Percentiles rank a stretch among this genome's conserved stretches.
phyloP scores from a whole-genome alignment of 1,139 yeast species.

The Zygoascus sp. region DNA sequence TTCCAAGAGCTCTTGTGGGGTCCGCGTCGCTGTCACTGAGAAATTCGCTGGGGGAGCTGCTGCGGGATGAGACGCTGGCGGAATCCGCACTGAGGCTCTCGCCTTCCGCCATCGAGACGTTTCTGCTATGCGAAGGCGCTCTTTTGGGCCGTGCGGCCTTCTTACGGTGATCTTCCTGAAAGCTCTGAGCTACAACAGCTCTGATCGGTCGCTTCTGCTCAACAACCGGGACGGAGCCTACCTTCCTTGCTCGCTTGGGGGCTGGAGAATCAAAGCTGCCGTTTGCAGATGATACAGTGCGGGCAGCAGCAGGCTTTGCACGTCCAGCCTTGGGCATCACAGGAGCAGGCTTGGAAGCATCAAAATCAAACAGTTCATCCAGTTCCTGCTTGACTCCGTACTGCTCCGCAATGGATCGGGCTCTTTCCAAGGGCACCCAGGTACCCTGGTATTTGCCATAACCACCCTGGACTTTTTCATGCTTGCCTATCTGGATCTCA shows the following conservation, averaged over 20 bases:
- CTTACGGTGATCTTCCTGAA: background rate
- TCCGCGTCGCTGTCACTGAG: conserved; percentile 31
- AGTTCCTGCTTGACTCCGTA: conserved; percentile 67
- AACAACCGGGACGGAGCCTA: conserved; percentile 7
- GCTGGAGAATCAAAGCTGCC: conserved; percentile 15
- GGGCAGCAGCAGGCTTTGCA: conserved; percentile 23
- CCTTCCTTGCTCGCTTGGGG: conserved; percentile 19
- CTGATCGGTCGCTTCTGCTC: background rate
- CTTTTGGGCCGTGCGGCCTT: background rate
- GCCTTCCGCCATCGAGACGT: conserved; percentile 1
- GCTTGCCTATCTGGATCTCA: conserved; percentile 79
- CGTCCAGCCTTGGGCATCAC: conserved; percentile 28
- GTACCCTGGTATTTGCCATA: conserved; percentile 96
- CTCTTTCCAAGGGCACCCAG: conserved; percentile 78
- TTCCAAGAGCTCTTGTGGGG: conserved; percentile 23
- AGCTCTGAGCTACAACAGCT: background rate
- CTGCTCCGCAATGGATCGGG: conserved; percentile 55
- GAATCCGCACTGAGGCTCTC: conserved; percentile 27
- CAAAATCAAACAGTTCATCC: conserved; percentile 57
- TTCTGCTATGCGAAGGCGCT: conserved; percentile 1
- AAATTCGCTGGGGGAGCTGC: conserved; percentile 35
- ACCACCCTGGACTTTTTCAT: conserved; percentile 94
- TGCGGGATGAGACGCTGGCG: conserved; percentile 30
- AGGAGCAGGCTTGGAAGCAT: conserved; percentile 35
- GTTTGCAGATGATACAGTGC: conserved; percentile 24